Base-by-base conservation (phyloP, 2,329 filamentous ascomycete species). In the Aspergillus fischeri region DNA sequence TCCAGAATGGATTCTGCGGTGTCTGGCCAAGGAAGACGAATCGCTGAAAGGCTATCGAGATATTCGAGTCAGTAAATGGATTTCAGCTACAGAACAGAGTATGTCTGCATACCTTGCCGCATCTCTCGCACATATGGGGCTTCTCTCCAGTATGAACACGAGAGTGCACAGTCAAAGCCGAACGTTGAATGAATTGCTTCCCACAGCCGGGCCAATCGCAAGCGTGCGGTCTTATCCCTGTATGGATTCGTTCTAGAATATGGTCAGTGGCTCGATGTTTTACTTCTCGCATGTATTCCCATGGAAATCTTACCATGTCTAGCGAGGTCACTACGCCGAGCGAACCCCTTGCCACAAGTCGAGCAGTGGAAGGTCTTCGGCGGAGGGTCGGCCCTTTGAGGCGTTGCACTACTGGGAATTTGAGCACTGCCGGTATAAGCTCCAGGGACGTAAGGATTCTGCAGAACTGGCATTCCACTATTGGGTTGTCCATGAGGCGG, bases 81-180 rank as follows among this genome's bases (percentile, higher is more conserved):
- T 29, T 21, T 17, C 27, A 7, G 10, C 8, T 25, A 17, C 5
- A 2, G 20, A 51, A n/a, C 11, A 24, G 14, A 10, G 7, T 41
- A 25, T 10, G 11, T 45, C 24, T 47, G 63, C 83, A 68, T 81
- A 96, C 92, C 87, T 97, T 97, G 73, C 91, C 91, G 74, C 94
- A 97, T 61, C 90, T 86, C 76, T 97, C 94, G 72, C 94, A 99
- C 86, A 94, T 93, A 69, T 99, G 94, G 52, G 94, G 94, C 77
- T 99, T 99, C 78, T 97, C 94, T 63, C 94, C 94, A 1, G 94
- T 97, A 75, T 99, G 94, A 21, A 97, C 92, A 66, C 94, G 89
- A 70, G 90, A 88, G 75, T 97, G 94, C 7, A 99, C 94, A 0
- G 94, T 99, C 73, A 99, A 78, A 24, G 94, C 94, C 28, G 92